Evolutionary conservation across 352 stramenopile species (phyloP), one percentile per base, ranked within the genome.

Genomic region (Pythium volutum): DNA sequence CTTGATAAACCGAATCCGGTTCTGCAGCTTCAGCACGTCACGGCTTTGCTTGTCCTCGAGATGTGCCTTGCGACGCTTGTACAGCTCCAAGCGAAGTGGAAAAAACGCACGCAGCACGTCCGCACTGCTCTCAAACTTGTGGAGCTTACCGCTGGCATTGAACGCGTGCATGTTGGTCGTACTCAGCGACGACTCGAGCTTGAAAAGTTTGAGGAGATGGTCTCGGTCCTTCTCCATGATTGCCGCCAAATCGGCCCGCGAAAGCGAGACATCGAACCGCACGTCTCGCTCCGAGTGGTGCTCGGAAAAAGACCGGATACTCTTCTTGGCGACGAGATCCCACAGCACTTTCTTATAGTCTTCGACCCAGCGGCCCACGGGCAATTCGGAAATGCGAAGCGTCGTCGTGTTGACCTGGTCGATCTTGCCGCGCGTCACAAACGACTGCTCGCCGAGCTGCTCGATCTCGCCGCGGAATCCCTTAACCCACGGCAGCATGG

Each of bases 121-220:
- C 25, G 90, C 73, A 42, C 88, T 89, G 38, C 74, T 89, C 15
- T 91, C 82, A 70, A 95, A 99, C 66, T 97, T 98, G 42, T 81
- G 70, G 50, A 99, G 93, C 33, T 91, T 87, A 16, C 87, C 87
- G 25, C 95, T 49, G 4, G 82, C 69, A 64, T 99, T 90, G 71
- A 99, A 99, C 6, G 97, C 73, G 61, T 98, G 93, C 96, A 99
- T 99, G 75, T 99, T 99, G 41, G 81, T 97, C 12, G 93, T 98
- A 18, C 87, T 93, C n/a, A 99, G 68, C 12, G 78, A 96, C 18
- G 77, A 81, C 62, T 97, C 93, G 8, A 99, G 83, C 67, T 99
- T 99, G 77, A 99, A 87, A 10, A 90, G 52, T 69, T 93, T 96
- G 45, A 90, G 60, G 2, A 98, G 74, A 16, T 65, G 25, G 14